Evolutionary conservation across 768 basidiomycete species (phyloP), one percentile per base, ranked within the genome.

Genomic region (Tulasnella sp.): DNA sequence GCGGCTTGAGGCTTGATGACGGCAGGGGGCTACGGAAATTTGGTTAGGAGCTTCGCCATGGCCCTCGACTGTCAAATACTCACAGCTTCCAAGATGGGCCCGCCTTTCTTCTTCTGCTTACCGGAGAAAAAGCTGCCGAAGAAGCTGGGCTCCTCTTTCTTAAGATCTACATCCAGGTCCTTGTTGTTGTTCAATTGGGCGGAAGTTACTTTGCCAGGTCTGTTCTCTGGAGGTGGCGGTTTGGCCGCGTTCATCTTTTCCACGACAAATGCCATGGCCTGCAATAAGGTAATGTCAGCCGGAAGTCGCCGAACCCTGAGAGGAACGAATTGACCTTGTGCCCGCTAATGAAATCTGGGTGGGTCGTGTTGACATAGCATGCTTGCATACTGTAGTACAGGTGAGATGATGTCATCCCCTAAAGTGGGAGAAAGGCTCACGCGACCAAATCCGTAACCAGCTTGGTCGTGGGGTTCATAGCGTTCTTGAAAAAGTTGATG

Each of bases 281-380:
- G 58, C 25, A 78, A 7, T 34, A 25, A 72, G 76, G 45, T 58
- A 76, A 77, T 4, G 70, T 78, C 69, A 75, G 49, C 40, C 49
- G 45, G 11, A 54, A 3, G 25, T 9, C 19, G 19, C 17, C 19
- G 2, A 36, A n/a, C 34, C 11, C 34, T 0, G 19, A 9, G 25
- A 54, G 1, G 14, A 29, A 19, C 29, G 31, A 22, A 80, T 81
- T 49, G 74, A 87, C 92, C 85, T 92, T 96, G 85, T 99, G 97
- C 31, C 97, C 97, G 78, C 90, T 93, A 82, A 99, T 89, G 85
- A 99, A 99, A 84, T 99, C 97, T 1, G 97, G 97, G 82, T 99
- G 97, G 0, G 97, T 99, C 17, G 97, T 99, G 85, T 99, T 99
- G 81, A 99, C 92, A 82, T 99, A 99, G 83, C 95, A 97, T 45